Evolutionary conservation across 2,329 filamentous ascomycete species (phyloP).

Genomic region (Setomelanomma holmii): DNA sequence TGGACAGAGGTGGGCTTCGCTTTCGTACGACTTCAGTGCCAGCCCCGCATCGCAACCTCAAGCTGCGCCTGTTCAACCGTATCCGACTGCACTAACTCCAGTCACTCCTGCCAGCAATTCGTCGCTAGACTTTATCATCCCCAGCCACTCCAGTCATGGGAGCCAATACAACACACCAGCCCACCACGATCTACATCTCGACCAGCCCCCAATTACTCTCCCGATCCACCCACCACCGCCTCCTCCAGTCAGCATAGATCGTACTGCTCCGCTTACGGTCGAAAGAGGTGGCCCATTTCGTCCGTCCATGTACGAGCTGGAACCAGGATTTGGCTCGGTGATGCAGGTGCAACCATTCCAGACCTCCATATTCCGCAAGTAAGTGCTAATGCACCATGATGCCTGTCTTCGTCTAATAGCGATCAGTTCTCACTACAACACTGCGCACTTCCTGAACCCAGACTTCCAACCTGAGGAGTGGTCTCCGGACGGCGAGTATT

Average conservation of each 20-base stretch:
- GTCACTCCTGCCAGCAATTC: conserved; percentile 36
- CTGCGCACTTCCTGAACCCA: conserved; percentile 59
- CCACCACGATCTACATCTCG: conserved; percentile 41
- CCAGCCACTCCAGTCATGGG: conserved; percentile 34
- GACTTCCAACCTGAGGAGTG: conserved; percentile 62
- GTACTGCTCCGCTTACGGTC: conserved; percentile 32
- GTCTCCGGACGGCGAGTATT: conserved; percentile 57
- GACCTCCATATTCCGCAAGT: conserved; percentile 60
- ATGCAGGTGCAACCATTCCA: conserved; percentile 53
- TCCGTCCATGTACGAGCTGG: conserved; percentile 55
- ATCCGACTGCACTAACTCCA: conserved; percentile 37
- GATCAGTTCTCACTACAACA: conserved; percentile 58
- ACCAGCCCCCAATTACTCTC: conserved; percentile 41
- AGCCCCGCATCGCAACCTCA: conserved; percentile 42
- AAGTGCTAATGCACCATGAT: conserved; percentile 23
- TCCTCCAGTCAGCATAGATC: conserved; percentile 39
- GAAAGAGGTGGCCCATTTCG: conserved; percentile 53
- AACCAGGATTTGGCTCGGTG: conserved; percentile 49
- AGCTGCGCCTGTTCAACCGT: conserved; percentile 41
- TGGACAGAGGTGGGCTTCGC: conserved; percentile 42
- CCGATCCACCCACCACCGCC: conserved; percentile 39
- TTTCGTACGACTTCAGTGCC: conserved; percentile 46
- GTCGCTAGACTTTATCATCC: conserved; percentile 43
- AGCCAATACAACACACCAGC: conserved; percentile 33
- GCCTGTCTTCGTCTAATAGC: conserved; percentile 16